phyloP scores from a whole-genome alignment of 2,329 filamentous ascomycete species.

The Sporothrix euskadiensis region DNA sequence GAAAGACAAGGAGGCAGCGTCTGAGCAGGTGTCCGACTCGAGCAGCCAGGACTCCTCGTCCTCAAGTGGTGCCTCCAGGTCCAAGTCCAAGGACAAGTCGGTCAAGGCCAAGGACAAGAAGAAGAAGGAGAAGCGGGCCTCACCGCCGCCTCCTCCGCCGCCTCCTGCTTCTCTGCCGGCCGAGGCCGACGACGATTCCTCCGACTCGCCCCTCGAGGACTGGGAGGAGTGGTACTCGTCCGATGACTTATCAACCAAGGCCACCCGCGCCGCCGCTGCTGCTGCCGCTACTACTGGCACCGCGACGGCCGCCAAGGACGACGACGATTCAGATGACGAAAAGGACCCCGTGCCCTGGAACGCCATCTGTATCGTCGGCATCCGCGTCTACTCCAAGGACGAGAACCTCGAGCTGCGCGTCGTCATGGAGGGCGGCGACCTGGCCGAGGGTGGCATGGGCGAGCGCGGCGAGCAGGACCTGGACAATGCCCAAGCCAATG shows the following conservation, averaged over 20 bases:
- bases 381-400: constrained; percentile 62
- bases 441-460: constrained; percentile 58
- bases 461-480: constrained; percentile 57
- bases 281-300: constrained; percentile 44
- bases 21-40: neutral
- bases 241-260: constrained; percentile 57
- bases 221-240: constrained; percentile 61
- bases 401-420: constrained; percentile 55
- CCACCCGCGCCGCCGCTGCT: constrained; percentile 11
- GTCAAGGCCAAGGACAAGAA: neutral
- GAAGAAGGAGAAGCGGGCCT: neutral
- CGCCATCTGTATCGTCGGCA: constrained; percentile 60
- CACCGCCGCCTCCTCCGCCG: constrained; percentile 25
- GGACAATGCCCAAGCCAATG: constrained; percentile 59
- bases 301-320: constrained; percentile 41
- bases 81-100: no score
- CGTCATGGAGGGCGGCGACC: constrained; percentile 57
- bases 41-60: neutral
- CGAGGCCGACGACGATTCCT: constrained; percentile 52
- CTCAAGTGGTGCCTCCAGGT: neutral
- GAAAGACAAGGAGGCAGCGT: neutral
- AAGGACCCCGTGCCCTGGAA: constrained; percentile 62
- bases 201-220: constrained; percentile 60
- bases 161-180: constrained; percentile 24
- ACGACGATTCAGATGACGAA: constrained; percentile 57